Evolutionary conservation across 345 rosid genomes (phyloP).

Genomic region (Zanthoxylum bungeanum): DNA sequence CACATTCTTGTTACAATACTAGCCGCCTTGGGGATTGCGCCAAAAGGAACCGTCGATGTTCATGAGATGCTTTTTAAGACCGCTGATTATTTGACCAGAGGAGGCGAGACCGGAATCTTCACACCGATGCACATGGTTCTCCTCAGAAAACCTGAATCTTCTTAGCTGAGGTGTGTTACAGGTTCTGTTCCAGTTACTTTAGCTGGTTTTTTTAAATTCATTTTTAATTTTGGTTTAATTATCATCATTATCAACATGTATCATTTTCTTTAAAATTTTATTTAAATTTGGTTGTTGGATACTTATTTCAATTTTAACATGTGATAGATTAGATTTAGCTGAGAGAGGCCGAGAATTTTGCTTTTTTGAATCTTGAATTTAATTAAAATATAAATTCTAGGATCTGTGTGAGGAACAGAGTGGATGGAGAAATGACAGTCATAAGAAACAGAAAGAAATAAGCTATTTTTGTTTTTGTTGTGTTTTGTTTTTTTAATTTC

Average conservation of each 20-base stretch:
- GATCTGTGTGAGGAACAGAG: background rate
- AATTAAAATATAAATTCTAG: background rate
- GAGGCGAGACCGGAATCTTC: conserved; percentile 89
- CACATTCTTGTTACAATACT: conserved; percentile 73
- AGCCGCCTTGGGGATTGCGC: conserved; percentile 72
- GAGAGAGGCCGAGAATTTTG: background rate
- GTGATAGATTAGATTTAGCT: background rate
- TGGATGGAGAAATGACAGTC: background rate
- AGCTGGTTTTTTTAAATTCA: background rate
- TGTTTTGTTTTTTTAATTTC: too few relatives aligned
- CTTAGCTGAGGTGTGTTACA: conserved; percentile 25
- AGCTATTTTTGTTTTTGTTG: background rate
- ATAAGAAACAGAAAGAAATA: background rate
- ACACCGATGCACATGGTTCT: conserved; percentile 95
- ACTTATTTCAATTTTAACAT: conserved; percentile 16
- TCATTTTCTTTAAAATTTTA: conserved; percentile 1
- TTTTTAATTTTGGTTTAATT: background rate
- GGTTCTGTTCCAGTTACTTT: conserved; percentile 13
- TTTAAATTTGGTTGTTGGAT: conserved; percentile 17
- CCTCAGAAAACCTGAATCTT: conserved; percentile 66
- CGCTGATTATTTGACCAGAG: conserved; percentile 74
- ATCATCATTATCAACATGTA: conserved; percentile 12
- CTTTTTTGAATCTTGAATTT: background rate
- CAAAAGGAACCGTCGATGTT: conserved; percentile 92
- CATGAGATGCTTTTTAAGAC: conserved; percentile 90